phyloP scores from a whole-genome alignment of 2,329 filamentous ascomycete genomes.

The Berkeleyomyces basicola region DNA sequence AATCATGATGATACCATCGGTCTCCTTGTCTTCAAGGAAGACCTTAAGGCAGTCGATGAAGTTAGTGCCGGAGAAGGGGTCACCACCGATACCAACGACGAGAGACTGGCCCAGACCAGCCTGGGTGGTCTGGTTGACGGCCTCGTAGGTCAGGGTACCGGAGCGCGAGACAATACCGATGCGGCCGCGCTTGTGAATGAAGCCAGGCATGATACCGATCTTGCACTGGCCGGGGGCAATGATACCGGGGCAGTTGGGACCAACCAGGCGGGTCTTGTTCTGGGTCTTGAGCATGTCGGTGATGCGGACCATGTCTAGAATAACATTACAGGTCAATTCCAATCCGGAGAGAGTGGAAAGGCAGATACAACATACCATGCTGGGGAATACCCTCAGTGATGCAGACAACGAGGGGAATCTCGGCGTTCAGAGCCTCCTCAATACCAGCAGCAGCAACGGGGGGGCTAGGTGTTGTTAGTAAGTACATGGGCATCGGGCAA shows the following conservation, averaged over 20 bases:
- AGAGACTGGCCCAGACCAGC: slow-evolving; percentile 93
- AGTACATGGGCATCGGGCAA: neutral
- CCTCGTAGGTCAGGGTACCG: slow-evolving; percentile 97
- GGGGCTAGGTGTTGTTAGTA: slow-evolving; percentile 37
- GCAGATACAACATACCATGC: slow-evolving; percentile 48
- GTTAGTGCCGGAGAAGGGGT: slow-evolving; percentile 97
- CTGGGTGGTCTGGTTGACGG: slow-evolving; percentile 98
- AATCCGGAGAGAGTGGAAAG: neutral
- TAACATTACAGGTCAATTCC: neutral
- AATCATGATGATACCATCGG: slow-evolving; percentile 99
- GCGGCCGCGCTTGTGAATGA: slow-evolving; percentile 98
- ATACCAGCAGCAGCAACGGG: slow-evolving; percentile 87
- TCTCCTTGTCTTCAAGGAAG: slow-evolving; percentile 90
- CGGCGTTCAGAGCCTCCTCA: slow-evolving; percentile 85
- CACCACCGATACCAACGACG: slow-evolving; percentile 93
- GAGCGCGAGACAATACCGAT: slow-evolving; percentile 98
- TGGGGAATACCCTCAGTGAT: slow-evolving; percentile 98
- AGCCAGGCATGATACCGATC: slow-evolving; percentile 98
- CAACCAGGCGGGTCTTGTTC: slow-evolving; percentile 88
- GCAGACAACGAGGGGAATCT: slow-evolving; percentile 88
- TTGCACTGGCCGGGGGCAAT: slow-evolving; percentile 95
- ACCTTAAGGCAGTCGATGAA: slow-evolving; percentile 98
- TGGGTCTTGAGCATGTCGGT: slow-evolving; percentile 96
- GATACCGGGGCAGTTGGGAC: slow-evolving; percentile 96
- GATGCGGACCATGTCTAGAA: slow-evolving; percentile 90